Base-by-base conservation (phyloP, 1,284 basidiomycete genomes). In the Trametes polyzona region DNA sequence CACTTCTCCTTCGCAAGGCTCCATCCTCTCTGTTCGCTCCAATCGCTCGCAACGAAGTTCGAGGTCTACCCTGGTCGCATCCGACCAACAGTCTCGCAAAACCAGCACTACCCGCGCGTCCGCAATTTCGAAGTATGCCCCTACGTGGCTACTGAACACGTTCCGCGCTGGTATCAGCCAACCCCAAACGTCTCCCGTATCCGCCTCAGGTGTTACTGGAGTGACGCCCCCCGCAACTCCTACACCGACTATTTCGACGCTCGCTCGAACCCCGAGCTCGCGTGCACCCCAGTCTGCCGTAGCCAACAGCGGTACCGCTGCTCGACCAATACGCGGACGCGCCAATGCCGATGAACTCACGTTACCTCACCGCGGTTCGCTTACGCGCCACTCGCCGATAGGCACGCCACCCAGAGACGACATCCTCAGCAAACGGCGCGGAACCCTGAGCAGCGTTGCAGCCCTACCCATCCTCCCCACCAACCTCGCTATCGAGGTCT, bases 111-210 rank as follows among this genome's bases (percentile, higher is more conserved):
- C 76, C 14, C 77, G 78, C 23, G 68, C 73, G 1, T 73, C 78
- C 0, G 59, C 84, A 9, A 76, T 79, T 7, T 83, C 88, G 1
- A 89, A 84, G 64, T 77, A 90, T 32, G 76, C 88, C 2, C 81
- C 88, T 0, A 79, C 84, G 8, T 93, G 90, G 90, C 71, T 92
- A 8, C 86, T 91, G 68, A 89, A 84, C 63, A 81, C 86, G 3
- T 92, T 92, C 70, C 77, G 87, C 35, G 83, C 80, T 57, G 82
- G 75, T 0, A 78, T 80, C 14, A 82, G 79, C 57, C 84, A 88
- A 65, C 78, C 86, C 1, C 83, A 88, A 61, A 82, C 82, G 6
- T 80, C 82, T 1, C 72, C 79, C 19, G 73, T 83, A 3, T 81
- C 80, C 40, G 82, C 78, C 1, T 78, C 79, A 7, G 78, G 74